phyloP scores from a whole-genome alignment of 768 basidiomycete genomes.

The Cytidiella melzeri region DNA sequence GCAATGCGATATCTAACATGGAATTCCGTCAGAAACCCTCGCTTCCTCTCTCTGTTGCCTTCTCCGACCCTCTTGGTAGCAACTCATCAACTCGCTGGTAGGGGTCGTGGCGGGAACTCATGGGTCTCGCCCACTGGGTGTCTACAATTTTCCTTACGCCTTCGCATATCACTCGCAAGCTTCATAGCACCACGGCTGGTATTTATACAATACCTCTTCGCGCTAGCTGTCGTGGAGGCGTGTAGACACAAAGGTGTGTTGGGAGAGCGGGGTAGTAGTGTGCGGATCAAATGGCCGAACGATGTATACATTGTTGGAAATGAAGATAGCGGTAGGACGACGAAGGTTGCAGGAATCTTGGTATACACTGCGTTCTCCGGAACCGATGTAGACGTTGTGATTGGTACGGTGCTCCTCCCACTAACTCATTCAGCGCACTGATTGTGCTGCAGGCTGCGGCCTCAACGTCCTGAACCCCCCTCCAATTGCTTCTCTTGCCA shows the following conservation, averaged over 20 bases:
- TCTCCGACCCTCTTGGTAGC: conserved; percentile 79
- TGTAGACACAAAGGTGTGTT: conserved; percentile 58
- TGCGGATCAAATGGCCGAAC: conserved; percentile 95
- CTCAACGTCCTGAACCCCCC: conserved; percentile 78
- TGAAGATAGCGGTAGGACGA: conserved; percentile 4
- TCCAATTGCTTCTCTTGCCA: conserved; percentile 77
- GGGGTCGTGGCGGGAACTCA: conserved; percentile 82
- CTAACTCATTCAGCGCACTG: neutral
- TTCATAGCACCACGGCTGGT: conserved; percentile 67
- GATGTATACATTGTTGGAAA: conserved; percentile 77
- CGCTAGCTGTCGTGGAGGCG: conserved; percentile 83
- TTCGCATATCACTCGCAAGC: conserved; percentile 47
- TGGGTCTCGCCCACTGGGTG: conserved; percentile 94
- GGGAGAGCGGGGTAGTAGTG: conserved; percentile 41
- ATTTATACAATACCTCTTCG: conserved; percentile 90
- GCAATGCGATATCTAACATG: conserved; percentile 4
- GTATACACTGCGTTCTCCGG: conserved; percentile 83
- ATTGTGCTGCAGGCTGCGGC: conserved; percentile 62
- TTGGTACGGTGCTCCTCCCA: conserved; percentile 50
- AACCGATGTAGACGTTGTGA: conserved; percentile 66
- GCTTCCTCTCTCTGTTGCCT: conserved; percentile 60
- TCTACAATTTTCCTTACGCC: conserved; percentile 74
- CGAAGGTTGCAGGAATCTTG: conserved; percentile 86
- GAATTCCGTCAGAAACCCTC: conserved; percentile 60
- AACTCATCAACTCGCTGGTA: conserved; percentile 79